Base-by-base conservation (phyloP, 1,139 yeast genomes). In the Lodderomyces elongisporus region DNA sequence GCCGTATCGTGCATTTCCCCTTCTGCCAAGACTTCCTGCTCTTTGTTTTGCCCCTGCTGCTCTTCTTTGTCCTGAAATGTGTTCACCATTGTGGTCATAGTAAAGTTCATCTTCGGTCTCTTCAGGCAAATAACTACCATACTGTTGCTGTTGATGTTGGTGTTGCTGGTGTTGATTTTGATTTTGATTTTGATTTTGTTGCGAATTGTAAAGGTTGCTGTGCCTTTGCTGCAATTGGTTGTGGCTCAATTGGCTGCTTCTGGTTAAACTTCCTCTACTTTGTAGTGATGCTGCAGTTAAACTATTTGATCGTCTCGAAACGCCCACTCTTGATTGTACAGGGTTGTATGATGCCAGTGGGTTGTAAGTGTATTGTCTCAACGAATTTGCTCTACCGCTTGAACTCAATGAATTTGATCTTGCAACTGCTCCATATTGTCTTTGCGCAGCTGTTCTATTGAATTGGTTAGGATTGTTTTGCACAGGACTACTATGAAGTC, bases 321-420 rank as follows among this genome's bases (percentile, higher is more conserved):
- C 14, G 38, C 41, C 14, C 14, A n/a, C 26, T n/a, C 8, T 24
- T 13, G 14, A 6, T 13, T 6, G 7, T 10, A 7, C 10, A 7
- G 26, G 26, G 10, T 48, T 46, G 36, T 68, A 68, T 8, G 73
- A 67, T 1, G 68, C 60, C 39, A 55, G 59, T 4, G 74, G 74
- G 36, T 61, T 55, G 44, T 67, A 67, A 4, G 59, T 54, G 41
- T 64, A 63, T 30, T 64, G 52, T 30, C 58, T 50, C 39, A 65
- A 43, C 4, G 45, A 29, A 14, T 44, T 30, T 3, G 39, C 21
- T 13, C 36, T 31, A 10, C 15, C 20, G 18, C 10, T 20, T 25
- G 10, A 16, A 12, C 41, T 28, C 28, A 51, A 25, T n/a, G 55
- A 49, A 31, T 45, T 45, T 3, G 46, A 17, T 31, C 53, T 41